A percentile compares a stretch with the other conserved stretches of the same genome.
Evolutionary conservation across 129 eudicot species (phyloP).

Genomic region (Tagetes patula): DNA sequence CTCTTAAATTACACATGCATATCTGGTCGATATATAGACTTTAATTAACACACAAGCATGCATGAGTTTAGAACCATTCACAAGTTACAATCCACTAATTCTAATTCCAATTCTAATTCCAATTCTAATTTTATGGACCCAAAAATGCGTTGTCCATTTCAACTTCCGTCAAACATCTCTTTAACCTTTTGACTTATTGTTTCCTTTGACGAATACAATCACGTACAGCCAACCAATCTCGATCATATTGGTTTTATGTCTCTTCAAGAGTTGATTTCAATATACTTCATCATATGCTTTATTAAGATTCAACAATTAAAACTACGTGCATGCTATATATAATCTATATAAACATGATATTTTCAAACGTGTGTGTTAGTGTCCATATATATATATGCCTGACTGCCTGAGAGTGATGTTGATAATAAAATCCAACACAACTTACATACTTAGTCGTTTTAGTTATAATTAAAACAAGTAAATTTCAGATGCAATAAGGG

Average conservation of each 20-base stretch:
- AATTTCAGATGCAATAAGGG: neutral
- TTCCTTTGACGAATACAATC: conserved; percentile 16
- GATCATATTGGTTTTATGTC: neutral
- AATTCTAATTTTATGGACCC: conserved; percentile 17
- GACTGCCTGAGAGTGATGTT: too few species aligned
- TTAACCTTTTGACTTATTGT: conserved; percentile 30
- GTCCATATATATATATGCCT: too few species aligned
- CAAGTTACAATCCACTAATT: neutral
- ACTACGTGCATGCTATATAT: too few species aligned
- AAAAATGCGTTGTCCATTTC: conserved; percentile 29
- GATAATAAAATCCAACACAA: too few species aligned
- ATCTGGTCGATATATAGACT: neutral
- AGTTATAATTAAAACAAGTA: neutral
- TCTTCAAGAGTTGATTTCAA: neutral
- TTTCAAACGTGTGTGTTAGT: too few species aligned
- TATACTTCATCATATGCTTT: neutral
- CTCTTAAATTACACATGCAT: too few species aligned
- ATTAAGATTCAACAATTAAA: neutral
- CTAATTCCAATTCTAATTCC: neutral
- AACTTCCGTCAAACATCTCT: conserved; percentile 27
- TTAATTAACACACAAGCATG: neutral
- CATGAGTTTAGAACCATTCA: neutral
- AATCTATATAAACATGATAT: neutral
- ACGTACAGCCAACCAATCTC: neutral
- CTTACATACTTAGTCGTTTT: neutral